Evolutionary conservation across 108 stramenopile genomes (phyloP).

Genomic region (Stephanodiscus triporus): DNA sequence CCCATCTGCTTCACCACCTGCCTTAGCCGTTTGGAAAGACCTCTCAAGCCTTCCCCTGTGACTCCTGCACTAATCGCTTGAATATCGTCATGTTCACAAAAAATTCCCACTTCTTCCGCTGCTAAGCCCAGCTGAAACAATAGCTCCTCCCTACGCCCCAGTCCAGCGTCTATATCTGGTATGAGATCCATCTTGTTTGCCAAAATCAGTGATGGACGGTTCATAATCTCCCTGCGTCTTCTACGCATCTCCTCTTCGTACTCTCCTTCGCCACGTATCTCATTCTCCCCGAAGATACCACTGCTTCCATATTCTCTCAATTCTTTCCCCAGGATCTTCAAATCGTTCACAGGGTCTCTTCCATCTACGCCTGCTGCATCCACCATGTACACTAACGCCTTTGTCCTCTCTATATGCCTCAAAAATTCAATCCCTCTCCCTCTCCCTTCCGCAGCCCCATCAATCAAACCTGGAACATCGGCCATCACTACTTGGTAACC

Average conservation of each 20-base stretch:
- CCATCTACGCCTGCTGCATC: conserved; percentile 83
- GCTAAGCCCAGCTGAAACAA: conserved; percentile 45
- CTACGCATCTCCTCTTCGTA: conserved; percentile 41
- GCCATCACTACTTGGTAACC: conserved; percentile 82
- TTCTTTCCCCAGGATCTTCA: conserved; percentile 71
- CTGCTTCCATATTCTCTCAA: conserved; percentile 68
- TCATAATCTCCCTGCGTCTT: conserved; percentile 61
- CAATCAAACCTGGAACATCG: conserved; percentile 97
- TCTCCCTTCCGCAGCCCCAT: conserved; percentile 91
- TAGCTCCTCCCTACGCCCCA: conserved; percentile 58
- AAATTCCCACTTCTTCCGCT: conserved; percentile 68
- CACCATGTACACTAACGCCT: conserved; percentile 58
- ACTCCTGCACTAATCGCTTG: conserved; percentile 85
- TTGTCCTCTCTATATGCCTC: conserved; percentile 76
- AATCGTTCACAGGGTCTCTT: conserved; percentile 70
- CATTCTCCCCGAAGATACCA: conserved; percentile 39
- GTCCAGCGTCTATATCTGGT: conserved; percentile 36
- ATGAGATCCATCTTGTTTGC: conserved; percentile 90
- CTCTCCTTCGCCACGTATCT: conserved; percentile 16
- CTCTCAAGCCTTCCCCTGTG: conserved; percentile 72
- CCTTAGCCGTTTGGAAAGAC: conserved; percentile 56
- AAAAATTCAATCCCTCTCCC: conserved; percentile 95
- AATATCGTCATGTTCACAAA: conserved; percentile 55
- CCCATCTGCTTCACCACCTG: conserved; percentile 15
- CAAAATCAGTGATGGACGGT: conserved; percentile 72